Conservation (phyloP, 345 rosid genomes). For the Hevea brasiliensis region DNA sequence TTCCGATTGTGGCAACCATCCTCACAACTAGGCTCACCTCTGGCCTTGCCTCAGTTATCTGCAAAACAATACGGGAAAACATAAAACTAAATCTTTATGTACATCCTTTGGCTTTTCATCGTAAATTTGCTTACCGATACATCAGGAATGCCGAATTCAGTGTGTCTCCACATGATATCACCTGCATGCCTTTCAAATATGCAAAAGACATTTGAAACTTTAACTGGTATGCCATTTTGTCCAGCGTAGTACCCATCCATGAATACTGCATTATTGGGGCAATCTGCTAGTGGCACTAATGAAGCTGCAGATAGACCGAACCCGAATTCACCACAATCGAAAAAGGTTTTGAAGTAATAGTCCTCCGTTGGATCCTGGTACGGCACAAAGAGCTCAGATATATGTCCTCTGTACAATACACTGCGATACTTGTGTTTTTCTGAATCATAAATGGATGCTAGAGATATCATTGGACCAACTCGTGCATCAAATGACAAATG, state of each 20-base stretch:
- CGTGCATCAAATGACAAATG: slow-evolving; percentile 53
- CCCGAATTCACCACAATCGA: slow-evolving; percentile 53
- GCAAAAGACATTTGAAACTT: slow-evolving; percentile 40
- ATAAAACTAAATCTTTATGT: no score
- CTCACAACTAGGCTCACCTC: slow-evolving; percentile 56
- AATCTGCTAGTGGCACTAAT: slow-evolving; percentile 45
- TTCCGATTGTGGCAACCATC: slow-evolving; percentile 42
- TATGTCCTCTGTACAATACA: slow-evolving; percentile 49
- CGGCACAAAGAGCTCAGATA: slow-evolving; percentile 56
- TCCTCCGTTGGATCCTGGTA: slow-evolving; percentile 50
- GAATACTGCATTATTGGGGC: slow-evolving; percentile 51
- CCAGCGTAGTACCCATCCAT: slow-evolving; percentile 44
- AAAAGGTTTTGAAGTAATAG: slow-evolving; percentile 42
- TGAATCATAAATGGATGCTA: slow-evolving; percentile 49
- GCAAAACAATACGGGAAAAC: background rate
- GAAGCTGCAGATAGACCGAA: slow-evolving; percentile 45
- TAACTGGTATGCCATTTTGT: slow-evolving; percentile 40
- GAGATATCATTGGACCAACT: slow-evolving; percentile 47
- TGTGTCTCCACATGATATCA: slow-evolving; percentile 50
- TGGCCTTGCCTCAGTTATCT: slow-evolving; percentile 55
- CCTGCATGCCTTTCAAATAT: slow-evolving; percentile 60
- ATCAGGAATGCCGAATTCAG: slow-evolving; percentile 31
- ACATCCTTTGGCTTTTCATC: no score
- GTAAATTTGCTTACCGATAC: background rate
- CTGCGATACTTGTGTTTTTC: slow-evolving; percentile 39